These are phyloP conservation scores for Trypanosoma platydactyli DNA, from an alignment of 208 protist species.

Conservation along the genomic window DNA sequence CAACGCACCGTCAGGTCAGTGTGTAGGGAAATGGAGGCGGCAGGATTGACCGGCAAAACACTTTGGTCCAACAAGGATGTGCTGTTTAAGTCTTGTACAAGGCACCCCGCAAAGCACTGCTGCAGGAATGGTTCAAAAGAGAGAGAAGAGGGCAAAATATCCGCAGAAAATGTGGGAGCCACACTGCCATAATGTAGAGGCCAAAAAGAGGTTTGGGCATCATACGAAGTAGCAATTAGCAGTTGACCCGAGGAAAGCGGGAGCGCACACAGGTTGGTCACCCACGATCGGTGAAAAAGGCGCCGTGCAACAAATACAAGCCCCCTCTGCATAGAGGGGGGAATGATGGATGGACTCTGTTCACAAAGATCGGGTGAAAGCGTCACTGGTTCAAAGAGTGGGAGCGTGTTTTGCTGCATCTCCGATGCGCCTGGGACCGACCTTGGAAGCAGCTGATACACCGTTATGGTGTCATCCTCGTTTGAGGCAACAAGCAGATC, in stretches of 20 bases:
- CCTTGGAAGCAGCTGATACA: slow-evolving; percentile 46
- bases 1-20: slow-evolving; percentile 46
- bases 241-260: slow-evolving; percentile 46
- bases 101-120: slow-evolving; percentile 2
- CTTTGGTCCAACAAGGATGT: neutral
- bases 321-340: neutral
- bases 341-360: too few species aligned
- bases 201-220: slow-evolving; percentile 78
- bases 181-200: slow-evolving; percentile 39
- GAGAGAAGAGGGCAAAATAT: neutral
- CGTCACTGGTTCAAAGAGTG: neutral
- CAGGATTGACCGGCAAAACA: slow-evolving; percentile 38
- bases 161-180: neutral
- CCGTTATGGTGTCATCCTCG: slow-evolving; percentile 78
- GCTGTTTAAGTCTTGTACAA: slow-evolving; percentile 13
- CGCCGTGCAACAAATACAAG: slow-evolving; percentile 22
- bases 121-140: slow-evolving; percentile 10
- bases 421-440: neutral
- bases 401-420: neutral
- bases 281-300: slow-evolving; percentile 77
- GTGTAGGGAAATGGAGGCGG: slow-evolving; percentile 53
- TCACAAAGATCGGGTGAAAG: neutral
- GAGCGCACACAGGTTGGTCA: slow-evolving; percentile 46
- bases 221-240: slow-evolving; percentile 72
- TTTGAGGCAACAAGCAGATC: slow-evolving; percentile 70